phyloP scores from a whole-genome alignment of 805 yeast genomes.

The Kuraishia piskuri region DNA sequence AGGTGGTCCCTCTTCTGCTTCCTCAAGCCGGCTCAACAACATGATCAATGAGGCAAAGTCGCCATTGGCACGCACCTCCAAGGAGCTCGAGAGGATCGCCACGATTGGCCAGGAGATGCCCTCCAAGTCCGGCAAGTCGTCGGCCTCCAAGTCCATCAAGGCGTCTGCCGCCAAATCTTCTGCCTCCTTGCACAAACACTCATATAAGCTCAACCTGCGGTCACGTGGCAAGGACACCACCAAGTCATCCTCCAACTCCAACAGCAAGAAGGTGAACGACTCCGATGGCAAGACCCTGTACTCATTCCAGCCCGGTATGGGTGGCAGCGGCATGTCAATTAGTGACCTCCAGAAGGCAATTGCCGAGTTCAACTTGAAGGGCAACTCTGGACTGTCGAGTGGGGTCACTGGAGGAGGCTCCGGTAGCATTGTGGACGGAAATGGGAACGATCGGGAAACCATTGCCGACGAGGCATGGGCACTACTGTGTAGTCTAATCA shows the following conservation, averaged over 20 bases:
- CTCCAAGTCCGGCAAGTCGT: not conserved
- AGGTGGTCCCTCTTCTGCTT: not conserved
- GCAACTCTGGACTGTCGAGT: constrained; percentile 8
- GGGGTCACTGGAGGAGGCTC: constrained; percentile 7
- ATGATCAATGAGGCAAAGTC: constrained; percentile 16
- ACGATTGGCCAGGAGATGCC: constrained; percentile 8
- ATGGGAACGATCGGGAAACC: constrained; percentile 24
- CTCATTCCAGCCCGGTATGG: constrained; percentile 24
- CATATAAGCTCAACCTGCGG: constrained; percentile 18
- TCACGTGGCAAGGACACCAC: constrained; percentile 19
- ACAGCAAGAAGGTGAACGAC: constrained; percentile 21
- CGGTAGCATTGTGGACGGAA: not conserved
- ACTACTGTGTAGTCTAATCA: constrained; percentile 29
- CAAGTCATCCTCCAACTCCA: constrained; percentile 29
- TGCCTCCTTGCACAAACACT: constrained; percentile 16
- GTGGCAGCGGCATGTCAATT: constrained; percentile 16
- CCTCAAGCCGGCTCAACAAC: constrained; percentile 4
- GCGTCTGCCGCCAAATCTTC: constrained; percentile 6
- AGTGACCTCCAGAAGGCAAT: constrained; percentile 22
- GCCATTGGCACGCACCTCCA: constrained; percentile 20
- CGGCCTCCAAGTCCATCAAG: not conserved
- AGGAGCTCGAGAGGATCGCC: constrained; percentile 22
- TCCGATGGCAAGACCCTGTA: constrained; percentile 26
- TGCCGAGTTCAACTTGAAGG: constrained; percentile 16
- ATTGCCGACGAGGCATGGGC: constrained; percentile 44